phyloP scores from a whole-genome alignment of 2,329 filamentous ascomycete species.

The Clonostachys sp. region DNA sequence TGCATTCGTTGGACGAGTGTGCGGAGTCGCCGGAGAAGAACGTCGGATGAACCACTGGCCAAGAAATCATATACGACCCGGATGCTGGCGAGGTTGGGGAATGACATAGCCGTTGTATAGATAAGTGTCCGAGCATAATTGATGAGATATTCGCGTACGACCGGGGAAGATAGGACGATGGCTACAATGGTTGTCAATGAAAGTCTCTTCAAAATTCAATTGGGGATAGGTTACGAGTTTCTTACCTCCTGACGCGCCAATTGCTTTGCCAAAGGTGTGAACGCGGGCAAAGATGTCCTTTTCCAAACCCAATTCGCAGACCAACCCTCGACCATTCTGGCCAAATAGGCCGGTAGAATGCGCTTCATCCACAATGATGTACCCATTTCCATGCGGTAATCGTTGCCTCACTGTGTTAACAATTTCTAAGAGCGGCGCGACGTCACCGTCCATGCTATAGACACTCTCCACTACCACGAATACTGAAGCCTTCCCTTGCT shows the following conservation, averaged over 20 bases:
- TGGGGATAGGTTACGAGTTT: neutral
- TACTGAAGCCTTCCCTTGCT: constrained; percentile 40
- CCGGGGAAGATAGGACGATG: constrained; percentile 57
- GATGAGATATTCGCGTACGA: constrained; percentile 60
- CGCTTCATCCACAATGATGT: constrained; percentile 65
- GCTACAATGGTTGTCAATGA: constrained; percentile 11
- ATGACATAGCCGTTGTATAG: constrained; percentile 67
- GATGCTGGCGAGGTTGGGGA: constrained; percentile 56
- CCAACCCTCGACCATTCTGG: constrained; percentile 48
- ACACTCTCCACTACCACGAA: constrained; percentile 68
- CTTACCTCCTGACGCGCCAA: neutral
- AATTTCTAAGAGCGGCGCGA: constrained; percentile 59
- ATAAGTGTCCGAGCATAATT: constrained; percentile 75
- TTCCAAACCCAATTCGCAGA: constrained; percentile 52
- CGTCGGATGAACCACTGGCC: constrained; percentile 38
- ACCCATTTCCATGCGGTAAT: constrained; percentile 52
- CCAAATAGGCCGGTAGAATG: constrained; percentile 62
- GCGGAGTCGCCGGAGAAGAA: constrained; percentile 21
- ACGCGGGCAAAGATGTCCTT: constrained; percentile 50
- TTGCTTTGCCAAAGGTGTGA: constrained; percentile 63
- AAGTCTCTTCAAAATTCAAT: neutral
- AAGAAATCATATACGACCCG: constrained; percentile 53
- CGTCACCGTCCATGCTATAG: constrained; percentile 82
- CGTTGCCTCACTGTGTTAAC: constrained; percentile 49
- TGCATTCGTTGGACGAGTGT: constrained; percentile 31